These are phyloP conservation scores for Alternaria alternata DNA, from an alignment of 2,329 filamentous ascomycete genomes.

Conservation along the genomic window DNA sequence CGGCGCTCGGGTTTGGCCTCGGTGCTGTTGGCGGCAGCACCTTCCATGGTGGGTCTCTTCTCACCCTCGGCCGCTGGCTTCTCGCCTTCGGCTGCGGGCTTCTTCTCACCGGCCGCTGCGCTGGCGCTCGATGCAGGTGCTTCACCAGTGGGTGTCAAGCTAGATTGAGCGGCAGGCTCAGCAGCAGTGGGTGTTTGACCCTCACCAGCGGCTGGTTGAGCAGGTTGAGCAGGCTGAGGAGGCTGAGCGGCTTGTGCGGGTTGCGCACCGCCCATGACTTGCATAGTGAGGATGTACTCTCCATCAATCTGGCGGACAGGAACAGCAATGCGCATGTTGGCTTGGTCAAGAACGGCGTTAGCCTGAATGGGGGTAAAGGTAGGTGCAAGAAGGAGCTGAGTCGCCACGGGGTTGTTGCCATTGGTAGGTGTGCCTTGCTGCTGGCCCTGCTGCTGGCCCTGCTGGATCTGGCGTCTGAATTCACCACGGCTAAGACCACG, in stretches of 20 bases:
- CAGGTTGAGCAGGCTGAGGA: not conserved
- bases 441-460: conserved; percentile 25
- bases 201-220: conserved; percentile 1
- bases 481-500: conserved; percentile 31
- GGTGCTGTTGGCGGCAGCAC: conserved; percentile 21
- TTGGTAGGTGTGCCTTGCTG: conserved; percentile 36
- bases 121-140: conserved; percentile 4
- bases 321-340: conserved; percentile 49
- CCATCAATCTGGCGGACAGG: conserved; percentile 48
- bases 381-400: conserved; percentile 44
- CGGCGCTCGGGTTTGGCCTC: conserved; percentile 27
- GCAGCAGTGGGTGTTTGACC: conserved; percentile 12
- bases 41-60: conserved; percentile 15
- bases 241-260: not conserved
- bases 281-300: conserved; percentile 49
- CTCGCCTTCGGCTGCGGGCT: conserved; percentile 1
- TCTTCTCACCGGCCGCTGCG: not conserved
- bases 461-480: conserved; percentile 38
- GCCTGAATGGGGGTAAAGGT: conserved; percentile 49
- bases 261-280: conserved; percentile 29
- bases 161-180: conserved; percentile 1
- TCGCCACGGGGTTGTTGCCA: conserved; percentile 45
- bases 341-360: conserved; percentile 44
- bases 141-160: not conserved
- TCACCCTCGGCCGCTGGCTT: conserved; percentile 12